Conservation (phyloP, 139 green algal species). For the Chlorella sp. region DNA sequence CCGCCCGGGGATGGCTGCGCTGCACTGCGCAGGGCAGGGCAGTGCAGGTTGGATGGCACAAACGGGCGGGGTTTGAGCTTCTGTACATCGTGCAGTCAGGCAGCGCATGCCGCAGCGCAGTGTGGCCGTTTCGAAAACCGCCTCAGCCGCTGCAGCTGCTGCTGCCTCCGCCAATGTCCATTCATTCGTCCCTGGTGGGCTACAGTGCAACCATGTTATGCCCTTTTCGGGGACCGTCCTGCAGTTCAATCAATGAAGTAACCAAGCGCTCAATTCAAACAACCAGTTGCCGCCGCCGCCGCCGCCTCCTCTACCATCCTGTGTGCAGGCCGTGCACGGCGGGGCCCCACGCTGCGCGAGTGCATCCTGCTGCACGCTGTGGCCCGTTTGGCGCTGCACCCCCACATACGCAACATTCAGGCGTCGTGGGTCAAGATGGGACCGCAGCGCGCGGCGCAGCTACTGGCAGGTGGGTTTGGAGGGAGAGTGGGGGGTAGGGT, state of each 20-base stretch:
- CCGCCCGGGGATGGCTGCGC: no score
- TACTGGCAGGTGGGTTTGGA: conserved; percentile 58
- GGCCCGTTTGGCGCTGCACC: conserved; percentile 70
- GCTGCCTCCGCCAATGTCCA: no score
- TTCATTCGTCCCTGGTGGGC: no score
- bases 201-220: no score
- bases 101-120: not conserved
- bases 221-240: no score
- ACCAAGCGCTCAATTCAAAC: not conserved
- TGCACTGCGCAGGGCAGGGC: not conserved
- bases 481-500: not conserved
- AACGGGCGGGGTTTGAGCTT: no score
- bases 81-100: not conserved
- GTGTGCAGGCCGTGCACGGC: conserved; percentile 52
- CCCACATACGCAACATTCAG: conserved; percentile 77
- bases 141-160: no score
- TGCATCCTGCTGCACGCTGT: conserved; percentile 86
- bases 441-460: conserved; percentile 60
- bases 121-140: no score
- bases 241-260: not conserved
- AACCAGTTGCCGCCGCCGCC: not conserved
- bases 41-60: no score
- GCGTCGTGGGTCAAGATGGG: conserved; percentile 94
- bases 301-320: not conserved
- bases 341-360: conserved; percentile 85